A percentile compares a stretch with the other conserved stretches of the same genome.
Evolutionary conservation across 306 rosid genomes (phyloP).

Genomic region (Senna siamea): DNA sequence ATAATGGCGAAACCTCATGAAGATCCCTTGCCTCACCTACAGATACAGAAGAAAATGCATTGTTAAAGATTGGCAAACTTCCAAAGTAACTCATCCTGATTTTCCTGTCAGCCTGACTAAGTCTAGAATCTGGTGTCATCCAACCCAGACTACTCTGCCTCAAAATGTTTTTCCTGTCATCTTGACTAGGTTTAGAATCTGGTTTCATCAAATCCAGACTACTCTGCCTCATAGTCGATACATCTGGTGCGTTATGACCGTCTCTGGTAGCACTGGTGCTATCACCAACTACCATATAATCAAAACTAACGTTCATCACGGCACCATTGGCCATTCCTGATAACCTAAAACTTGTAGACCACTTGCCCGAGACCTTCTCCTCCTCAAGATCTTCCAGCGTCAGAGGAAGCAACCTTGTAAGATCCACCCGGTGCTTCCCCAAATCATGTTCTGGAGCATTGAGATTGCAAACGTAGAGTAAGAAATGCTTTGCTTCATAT

Average conservation of each 20-base stretch:
- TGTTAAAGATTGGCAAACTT: slow-evolving; percentile 50
- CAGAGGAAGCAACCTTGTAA: slow-evolving; percentile 90
- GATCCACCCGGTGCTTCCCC: slow-evolving; percentile 90
- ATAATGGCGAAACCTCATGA: slow-evolving; percentile 68
- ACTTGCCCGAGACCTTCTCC: slow-evolving; percentile 76
- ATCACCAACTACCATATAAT: slow-evolving; percentile 70
- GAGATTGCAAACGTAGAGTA: slow-evolving; percentile 72
- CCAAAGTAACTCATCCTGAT: not conserved
- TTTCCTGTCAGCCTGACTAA: slow-evolving; percentile 33
- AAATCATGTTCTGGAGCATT: slow-evolving; percentile 69
- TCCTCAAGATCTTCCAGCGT: slow-evolving; percentile 93
- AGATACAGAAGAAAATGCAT: slow-evolving; percentile 39
- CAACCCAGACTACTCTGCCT: slow-evolving; percentile 38
- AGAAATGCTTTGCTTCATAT: slow-evolving; percentile 88
- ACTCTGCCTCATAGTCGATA: slow-evolving; percentile 49
- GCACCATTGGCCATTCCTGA: slow-evolving; percentile 82
- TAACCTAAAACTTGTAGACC: slow-evolving; percentile 83
- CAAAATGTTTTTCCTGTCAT: slow-evolving; percentile 9
- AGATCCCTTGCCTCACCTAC: slow-evolving; percentile 69
- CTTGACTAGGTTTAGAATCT: slow-evolving; percentile 39
- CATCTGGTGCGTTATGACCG: slow-evolving; percentile 43
- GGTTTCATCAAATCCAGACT: slow-evolving; percentile 46
- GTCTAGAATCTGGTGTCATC: slow-evolving; percentile 48
- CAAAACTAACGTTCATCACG: slow-evolving; percentile 82
- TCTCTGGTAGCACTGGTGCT: slow-evolving; percentile 47